Conservation (phyloP, 179 eudicot species). For the Drosera spatulata region DNA sequence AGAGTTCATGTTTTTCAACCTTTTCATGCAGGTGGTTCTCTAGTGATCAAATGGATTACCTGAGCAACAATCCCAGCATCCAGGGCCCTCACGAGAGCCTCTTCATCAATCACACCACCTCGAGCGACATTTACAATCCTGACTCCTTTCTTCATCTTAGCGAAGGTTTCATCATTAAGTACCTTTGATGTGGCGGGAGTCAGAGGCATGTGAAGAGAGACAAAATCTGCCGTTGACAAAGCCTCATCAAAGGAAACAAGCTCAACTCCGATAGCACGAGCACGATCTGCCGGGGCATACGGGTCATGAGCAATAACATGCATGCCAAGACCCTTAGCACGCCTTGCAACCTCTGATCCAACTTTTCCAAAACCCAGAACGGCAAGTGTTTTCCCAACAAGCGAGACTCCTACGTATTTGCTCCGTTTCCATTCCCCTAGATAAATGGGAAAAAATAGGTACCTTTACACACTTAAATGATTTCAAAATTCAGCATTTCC, state of each 20-base stretch:
- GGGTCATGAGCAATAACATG: conserved; percentile 94
- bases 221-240: conserved; percentile 68
- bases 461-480: background rate
- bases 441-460: conserved; percentile 1
- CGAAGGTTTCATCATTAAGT: conserved; percentile 81
- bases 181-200: conserved; percentile 72
- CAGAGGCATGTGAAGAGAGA: conserved; percentile 99
- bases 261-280: conserved; percentile 86
- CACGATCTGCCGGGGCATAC: conserved; percentile 97
- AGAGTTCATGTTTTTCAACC: background rate
- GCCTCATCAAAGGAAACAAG: conserved; percentile 90
- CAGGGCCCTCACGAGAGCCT: conserved; percentile 82
- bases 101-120: conserved; percentile 98
- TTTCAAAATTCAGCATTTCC: background rate
- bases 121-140: conserved; percentile 92
- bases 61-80: conserved; percentile 93
- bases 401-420: conserved; percentile 97
- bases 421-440: conserved; percentile 88
- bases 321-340: conserved; percentile 98
- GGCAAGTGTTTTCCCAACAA: conserved; percentile 92
- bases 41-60: conserved; percentile 19
- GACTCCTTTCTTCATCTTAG: conserved; percentile 98
- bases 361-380: conserved; percentile 96
- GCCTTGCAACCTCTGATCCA: conserved; percentile 92
- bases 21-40: background rate